A percentile compares a stretch with the other conserved stretches of the same genome.
phyloP scores from a whole-genome alignment of 2,329 filamentous ascomycete genomes.

The Aspergillus ochraceus region DNA sequence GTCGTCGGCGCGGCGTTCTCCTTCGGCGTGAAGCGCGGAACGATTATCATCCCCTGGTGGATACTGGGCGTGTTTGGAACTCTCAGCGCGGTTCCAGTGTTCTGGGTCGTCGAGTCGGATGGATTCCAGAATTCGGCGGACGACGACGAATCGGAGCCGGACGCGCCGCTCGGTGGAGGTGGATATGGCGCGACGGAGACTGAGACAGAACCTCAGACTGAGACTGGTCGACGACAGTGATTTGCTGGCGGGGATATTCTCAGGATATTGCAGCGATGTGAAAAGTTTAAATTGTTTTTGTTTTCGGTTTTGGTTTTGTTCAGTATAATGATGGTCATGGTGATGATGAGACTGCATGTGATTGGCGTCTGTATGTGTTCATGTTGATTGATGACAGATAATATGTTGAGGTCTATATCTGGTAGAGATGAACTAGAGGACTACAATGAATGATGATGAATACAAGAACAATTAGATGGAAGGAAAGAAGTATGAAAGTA shows the following conservation, averaged over 20 bases:
- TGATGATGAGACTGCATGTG: background rate
- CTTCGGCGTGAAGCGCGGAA: slow-evolving; percentile 72
- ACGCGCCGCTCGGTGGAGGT: background rate
- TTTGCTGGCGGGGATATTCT: background rate
- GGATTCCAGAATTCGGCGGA: slow-evolving; percentile 54
- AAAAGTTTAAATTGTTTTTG: background rate
- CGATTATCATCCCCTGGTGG: slow-evolving; percentile 80
- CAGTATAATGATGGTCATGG: background rate
- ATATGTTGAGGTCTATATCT: background rate
- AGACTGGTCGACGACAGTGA: background rate
- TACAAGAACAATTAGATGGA: background rate
- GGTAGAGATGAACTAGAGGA: background rate
- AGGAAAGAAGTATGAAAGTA: background rate
- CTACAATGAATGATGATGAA: background rate
- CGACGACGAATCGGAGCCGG: slow-evolving; percentile 24
- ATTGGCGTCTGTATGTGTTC: background rate
- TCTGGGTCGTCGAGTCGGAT: slow-evolving; percentile 72
- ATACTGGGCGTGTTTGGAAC: slow-evolving; percentile 64
- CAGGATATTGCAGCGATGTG: background rate
- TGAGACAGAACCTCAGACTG: background rate
- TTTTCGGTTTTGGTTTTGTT: background rate
- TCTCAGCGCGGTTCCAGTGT: slow-evolving; percentile 69
- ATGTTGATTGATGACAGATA: background rate
- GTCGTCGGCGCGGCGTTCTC: slow-evolving; percentile 71
- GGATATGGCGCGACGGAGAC: slow-evolving; percentile 3